Evolutionary conservation across 495 filamentous ascomycete species (phyloP), one percentile per base, ranked within the genome.

Genomic region (Neurospora africana): DNA sequence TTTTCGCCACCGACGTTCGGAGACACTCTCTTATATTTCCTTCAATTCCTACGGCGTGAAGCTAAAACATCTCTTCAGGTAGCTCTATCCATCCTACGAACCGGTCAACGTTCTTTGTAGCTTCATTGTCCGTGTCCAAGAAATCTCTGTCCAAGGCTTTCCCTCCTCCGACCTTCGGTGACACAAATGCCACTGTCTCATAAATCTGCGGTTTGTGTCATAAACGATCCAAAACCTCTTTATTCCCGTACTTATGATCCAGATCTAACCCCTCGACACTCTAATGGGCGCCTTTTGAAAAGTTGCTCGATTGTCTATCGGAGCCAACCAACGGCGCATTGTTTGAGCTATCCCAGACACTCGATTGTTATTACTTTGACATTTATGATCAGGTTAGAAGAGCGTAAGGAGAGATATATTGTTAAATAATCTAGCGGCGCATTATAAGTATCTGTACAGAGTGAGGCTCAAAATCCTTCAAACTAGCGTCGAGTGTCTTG

Each of bases 61-160:
- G 1, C 11, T 27, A 1, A 13, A 27, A 23, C 5, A 0, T 6
- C 0, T 7, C 10, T 27, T 15, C 10, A 53, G 2, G 10, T 0
- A 0, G n/a, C 13, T 27, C 2, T 0, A 3, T 1, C 3, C 1
- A 2, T 13, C 15, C 0, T 30, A 15, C 10, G 0, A 6, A 61
- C 13, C 1, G 0, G 0, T 2, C 1, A 4, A 30, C 5, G 8
- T 17, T 3, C 0, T 3, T 30, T 17, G 4, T 1, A 8, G 13
- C 23, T 9, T 30, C 53, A 61, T 61, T 27, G 10, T 10, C 13
- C 0, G 1, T 5, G 10, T 10, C 0, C 0, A 53, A 13, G 23
- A 53, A 27, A 58, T 21, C 21, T 27, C 21, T 1, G 21, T 21
- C 21, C 21, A 27, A 58, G 21, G 3, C 47, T 27, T 15, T 30